Base-by-base conservation (phyloP, 169 alveolate genomes). In the Babesia ovata region DNA sequence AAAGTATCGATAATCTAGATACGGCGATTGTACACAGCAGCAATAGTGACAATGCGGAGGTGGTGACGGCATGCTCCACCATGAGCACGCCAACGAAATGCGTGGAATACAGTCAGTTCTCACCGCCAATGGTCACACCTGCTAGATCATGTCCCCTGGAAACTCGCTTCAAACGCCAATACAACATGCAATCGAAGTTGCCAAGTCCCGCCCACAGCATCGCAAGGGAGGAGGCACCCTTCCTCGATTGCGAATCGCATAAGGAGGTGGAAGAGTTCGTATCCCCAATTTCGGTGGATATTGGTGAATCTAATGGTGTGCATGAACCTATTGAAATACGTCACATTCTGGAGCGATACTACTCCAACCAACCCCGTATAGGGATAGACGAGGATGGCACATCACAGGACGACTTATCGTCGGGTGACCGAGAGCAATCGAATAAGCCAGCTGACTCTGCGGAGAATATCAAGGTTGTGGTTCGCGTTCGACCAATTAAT, bases 401-500 rank as follows among this genome's bases (percentile, higher is more conserved):
- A 45, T 10, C n/a, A 10, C n/a, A 13, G 50, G 50, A 45, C 1
- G 14, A 10, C n/a, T 17, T 16, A 16, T 17, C 50, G 50, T 45
- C 50, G 2, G 50, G 2, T 16, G 19, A 16, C n/a, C 19, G 50
- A 17, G 50, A 7, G 14, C 1, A 4, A 16, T 7, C 1, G 4
- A 17, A 17, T 13, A 17, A 4, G 33, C 50, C 48, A 11, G 46
- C 50, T 46, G 58, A 48, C 9, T 46, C 42, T 28, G 44, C 24
- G 11, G 84, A 54, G 24, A 76, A 56, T 39, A 44, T 79, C 44
- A 69, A 75, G 62, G 87, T 79, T 24, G 83, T 79, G 21, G 76
- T 79, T 11, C 61, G 87, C 36, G 39, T 67, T n/a, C 19, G 75
- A n/a, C 87, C 87, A n/a, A 36, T 56, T 21, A 57, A 63, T 24